Evolutionary conservation across 2,329 filamentous ascomycete genomes (phyloP).

Genomic region (Thermomyces lanuginosus): DNA sequence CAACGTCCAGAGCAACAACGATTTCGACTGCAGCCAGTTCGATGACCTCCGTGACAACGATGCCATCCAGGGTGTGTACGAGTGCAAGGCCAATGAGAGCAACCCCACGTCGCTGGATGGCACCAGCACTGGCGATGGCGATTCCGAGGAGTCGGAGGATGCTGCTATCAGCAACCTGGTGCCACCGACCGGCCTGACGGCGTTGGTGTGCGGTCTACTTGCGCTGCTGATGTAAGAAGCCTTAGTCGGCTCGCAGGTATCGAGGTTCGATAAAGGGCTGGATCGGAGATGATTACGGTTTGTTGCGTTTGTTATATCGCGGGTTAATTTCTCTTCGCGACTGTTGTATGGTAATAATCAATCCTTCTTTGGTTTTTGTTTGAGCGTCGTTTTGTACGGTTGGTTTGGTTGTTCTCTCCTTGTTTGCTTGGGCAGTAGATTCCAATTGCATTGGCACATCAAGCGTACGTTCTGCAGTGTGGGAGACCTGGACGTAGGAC

Average conservation of each 20-base stretch:
- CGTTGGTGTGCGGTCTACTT: constrained; percentile 29
- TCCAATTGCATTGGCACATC: no score
- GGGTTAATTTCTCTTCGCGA: constrained; percentile 7
- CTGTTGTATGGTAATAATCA: constrained; percentile 27
- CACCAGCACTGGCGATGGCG: constrained; percentile 12
- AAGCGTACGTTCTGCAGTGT: no score
- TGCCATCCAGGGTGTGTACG: constrained; percentile 33
- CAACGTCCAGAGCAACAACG: constrained; percentile 49
- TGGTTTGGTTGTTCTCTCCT: no score
- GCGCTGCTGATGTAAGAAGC: constrained; percentile 30
- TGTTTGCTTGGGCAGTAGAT: no score
- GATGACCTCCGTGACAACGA: constrained; percentile 27
- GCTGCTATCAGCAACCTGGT: constrained; percentile 19
- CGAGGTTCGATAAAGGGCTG: constrained; percentile 22
- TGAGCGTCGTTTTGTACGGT: no score
- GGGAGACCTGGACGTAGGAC: no score
- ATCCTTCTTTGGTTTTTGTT: constrained; percentile 10
- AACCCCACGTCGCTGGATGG: constrained; percentile 23
- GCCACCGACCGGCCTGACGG: constrained; percentile 26
- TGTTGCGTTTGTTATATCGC: constrained; percentile 4
- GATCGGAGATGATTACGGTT: no score
- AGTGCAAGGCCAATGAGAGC: constrained; percentile 23
- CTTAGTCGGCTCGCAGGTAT: constrained; percentile 5
- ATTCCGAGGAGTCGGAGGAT: constrained; percentile 18
- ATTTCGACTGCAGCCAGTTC: constrained; percentile 44